Percentiles rank a stretch among this genome's conserved stretches.
These are phyloP conservation scores for Ophiostoma ips DNA, from an alignment of 2,329 filamentous ascomycete species.

Conservation along the genomic window DNA sequence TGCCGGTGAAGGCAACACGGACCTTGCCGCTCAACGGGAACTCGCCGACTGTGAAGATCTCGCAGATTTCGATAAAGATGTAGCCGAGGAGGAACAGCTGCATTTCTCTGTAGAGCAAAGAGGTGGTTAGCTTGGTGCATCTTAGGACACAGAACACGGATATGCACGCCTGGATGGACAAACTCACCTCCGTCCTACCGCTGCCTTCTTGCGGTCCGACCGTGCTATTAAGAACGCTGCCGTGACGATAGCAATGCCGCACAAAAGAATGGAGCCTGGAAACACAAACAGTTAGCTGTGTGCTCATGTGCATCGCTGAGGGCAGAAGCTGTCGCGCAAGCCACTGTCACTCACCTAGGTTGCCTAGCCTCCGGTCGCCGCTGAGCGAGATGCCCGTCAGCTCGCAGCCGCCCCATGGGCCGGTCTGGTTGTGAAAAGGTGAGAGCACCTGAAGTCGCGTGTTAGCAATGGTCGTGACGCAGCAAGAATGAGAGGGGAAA, in stretches of 20 bases:
- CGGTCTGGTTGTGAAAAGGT: conserved; percentile 40
- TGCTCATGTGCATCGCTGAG: conserved; percentile 15
- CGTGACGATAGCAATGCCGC: conserved; percentile 58
- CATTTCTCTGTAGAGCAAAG: conserved; percentile 61
- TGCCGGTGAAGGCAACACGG: conserved; percentile 70
- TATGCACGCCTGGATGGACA: background rate
- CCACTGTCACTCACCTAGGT: conserved; percentile 54
- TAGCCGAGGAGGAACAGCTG: conserved; percentile 83
- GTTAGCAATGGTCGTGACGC: background rate
- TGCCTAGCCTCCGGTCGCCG: conserved; percentile 54
- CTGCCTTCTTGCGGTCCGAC: conserved; percentile 82
- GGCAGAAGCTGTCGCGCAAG: background rate
- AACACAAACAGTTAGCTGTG: conserved; percentile 43
- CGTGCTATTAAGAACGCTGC: conserved; percentile 56
- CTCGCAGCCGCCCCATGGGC: conserved; percentile 55
- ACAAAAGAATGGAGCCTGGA: conserved; percentile 58
- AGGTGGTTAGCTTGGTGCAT: background rate
- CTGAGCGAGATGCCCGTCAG: conserved; percentile 63
- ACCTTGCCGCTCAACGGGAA: conserved; percentile 62
- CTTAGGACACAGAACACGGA: background rate
- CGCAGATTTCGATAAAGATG: conserved; percentile 79
- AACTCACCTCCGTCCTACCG: conserved; percentile 71
- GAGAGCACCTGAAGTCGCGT: conserved; percentile 47
- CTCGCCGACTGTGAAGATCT: conserved; percentile 88
- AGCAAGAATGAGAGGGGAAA: background rate